A percentile compares a stretch with the other conserved stretches of the same genome.
Conservation (phyloP, 192 early-diverging fungal genomes). For the Dispira parvispora region DNA sequence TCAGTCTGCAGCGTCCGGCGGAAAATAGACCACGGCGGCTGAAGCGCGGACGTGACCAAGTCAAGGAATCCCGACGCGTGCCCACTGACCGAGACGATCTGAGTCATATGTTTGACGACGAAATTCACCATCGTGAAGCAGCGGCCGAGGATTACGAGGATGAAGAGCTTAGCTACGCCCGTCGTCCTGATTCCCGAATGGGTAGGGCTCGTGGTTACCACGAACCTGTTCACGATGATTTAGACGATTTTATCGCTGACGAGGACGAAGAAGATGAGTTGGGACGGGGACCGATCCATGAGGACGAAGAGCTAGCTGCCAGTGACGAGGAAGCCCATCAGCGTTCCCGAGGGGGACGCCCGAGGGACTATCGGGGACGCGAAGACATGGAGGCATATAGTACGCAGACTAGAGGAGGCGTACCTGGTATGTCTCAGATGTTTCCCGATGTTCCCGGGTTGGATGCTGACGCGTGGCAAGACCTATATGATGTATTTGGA, state of each 20-base stretch:
- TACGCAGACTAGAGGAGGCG: not conserved
- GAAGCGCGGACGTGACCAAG: conserved; percentile 52
- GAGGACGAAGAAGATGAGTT: conserved; percentile 30
- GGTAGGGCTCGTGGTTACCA: too few relatives aligned
- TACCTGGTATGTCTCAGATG: conserved; percentile 14
- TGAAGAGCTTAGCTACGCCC: conserved; percentile 16
- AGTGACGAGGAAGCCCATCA: conserved; percentile 10
- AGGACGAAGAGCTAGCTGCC: conserved; percentile 14
- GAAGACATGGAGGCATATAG: too few relatives aligned
- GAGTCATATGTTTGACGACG: conserved; percentile 52
- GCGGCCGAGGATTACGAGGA: conserved; percentile 23
- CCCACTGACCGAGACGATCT: conserved; percentile 20
- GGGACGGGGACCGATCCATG: conserved; percentile 9
- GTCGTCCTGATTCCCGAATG: conserved; percentile 5
- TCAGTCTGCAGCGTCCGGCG: conserved; percentile 29
- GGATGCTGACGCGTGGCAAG: conserved; percentile 47
- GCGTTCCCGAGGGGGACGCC: not conserved
- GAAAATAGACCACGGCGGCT: conserved; percentile 52
- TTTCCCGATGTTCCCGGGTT: conserved; percentile 25
- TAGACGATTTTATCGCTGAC: conserved; percentile 36
- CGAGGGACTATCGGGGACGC: too few relatives aligned
- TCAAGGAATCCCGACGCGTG: not conserved
- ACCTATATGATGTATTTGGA: conserved; percentile 84
- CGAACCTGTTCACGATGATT: conserved; percentile 18
- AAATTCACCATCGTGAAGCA: conserved; percentile 23